Evolutionary conservation across 495 filamentous ascomycete genomes (phyloP).

Genomic region (Neurospora sp.): DNA sequence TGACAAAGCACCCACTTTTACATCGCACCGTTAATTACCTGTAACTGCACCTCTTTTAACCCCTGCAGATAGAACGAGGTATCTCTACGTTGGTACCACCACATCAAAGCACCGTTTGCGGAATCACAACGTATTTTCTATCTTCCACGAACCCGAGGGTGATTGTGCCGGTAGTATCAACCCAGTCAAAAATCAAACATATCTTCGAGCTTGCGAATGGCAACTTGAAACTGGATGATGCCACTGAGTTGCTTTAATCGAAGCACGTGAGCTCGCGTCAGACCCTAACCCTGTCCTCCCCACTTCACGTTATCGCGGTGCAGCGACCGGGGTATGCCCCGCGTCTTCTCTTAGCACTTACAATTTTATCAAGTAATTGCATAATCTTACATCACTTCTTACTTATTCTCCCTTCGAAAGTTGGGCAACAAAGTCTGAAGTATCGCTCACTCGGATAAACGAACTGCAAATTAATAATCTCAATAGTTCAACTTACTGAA

Average conservation of each 20-base stretch:
- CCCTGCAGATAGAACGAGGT: neutral
- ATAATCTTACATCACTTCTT: neutral
- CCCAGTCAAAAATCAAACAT: neutral
- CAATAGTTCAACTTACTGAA: neutral
- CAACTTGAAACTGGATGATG: neutral
- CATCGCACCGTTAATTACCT: neutral
- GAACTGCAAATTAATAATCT: neutral
- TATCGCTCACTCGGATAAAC: neutral
- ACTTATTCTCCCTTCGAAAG: neutral
- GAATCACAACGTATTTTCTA: neutral
- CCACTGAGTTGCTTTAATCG: neutral
- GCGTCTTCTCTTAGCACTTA: neutral
- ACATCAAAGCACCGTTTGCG: neutral
- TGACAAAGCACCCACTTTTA: neutral
- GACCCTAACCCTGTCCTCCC: slow-evolving; percentile 8
- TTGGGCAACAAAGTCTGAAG: neutral
- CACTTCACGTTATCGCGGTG: neutral
- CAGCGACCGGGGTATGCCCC: neutral
- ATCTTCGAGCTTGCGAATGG: neutral
- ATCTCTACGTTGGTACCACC: neutral
- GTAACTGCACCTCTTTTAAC: neutral
- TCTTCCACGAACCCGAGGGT: neutral
- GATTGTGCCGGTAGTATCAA: neutral
- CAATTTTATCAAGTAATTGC: neutral
- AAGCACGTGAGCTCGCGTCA: slow-evolving; percentile 11